phyloP scores from a whole-genome alignment of 2,329 filamentous ascomycete genomes.

The Penicillium sp. region DNA sequence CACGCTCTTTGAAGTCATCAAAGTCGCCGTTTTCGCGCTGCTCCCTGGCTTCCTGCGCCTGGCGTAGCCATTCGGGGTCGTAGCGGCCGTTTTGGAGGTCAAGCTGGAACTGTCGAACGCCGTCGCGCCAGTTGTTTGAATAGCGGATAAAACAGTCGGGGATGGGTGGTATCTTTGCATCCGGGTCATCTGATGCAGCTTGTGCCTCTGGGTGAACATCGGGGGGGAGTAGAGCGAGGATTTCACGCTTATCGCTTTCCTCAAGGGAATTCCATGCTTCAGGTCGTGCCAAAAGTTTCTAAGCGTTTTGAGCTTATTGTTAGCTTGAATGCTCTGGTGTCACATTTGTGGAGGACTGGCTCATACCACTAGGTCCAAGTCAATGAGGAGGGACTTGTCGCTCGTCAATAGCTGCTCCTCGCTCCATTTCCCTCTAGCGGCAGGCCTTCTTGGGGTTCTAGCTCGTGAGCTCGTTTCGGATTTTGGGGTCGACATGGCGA shows the following conservation, averaged over 20 bases:
- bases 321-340: background rate
- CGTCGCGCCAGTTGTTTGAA: constrained; percentile 51
- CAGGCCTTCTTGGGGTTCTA: constrained; percentile 32
- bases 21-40: constrained; percentile 55
- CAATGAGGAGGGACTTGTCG: constrained; percentile 35
- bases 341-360: background rate
- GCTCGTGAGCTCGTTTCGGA: constrained; percentile 23
- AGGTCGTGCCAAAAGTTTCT: constrained; percentile 43
- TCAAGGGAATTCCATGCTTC: constrained; percentile 44
- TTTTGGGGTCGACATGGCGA: constrained; percentile 28
- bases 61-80: constrained; percentile 55
- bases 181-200: constrained; percentile 26
- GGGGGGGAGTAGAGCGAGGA: constrained; percentile 41
- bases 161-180: constrained; percentile 39
- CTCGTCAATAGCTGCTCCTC: constrained; percentile 42
- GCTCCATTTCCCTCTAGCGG: constrained; percentile 38
- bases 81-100: constrained; percentile 57
- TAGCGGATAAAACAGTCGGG: constrained; percentile 44
- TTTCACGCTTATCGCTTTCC: constrained; percentile 42
- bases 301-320: background rate
- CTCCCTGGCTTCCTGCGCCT: constrained; percentile 54
- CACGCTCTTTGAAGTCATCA: constrained; percentile 55
- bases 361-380: constrained; percentile 42
- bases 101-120: constrained; percentile 54
- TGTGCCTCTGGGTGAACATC: constrained; percentile 40